These are phyloP conservation scores for Calonectria pauciramosa DNA, from an alignment of 2,329 filamentous ascomycete species.

Conservation along the genomic window DNA sequence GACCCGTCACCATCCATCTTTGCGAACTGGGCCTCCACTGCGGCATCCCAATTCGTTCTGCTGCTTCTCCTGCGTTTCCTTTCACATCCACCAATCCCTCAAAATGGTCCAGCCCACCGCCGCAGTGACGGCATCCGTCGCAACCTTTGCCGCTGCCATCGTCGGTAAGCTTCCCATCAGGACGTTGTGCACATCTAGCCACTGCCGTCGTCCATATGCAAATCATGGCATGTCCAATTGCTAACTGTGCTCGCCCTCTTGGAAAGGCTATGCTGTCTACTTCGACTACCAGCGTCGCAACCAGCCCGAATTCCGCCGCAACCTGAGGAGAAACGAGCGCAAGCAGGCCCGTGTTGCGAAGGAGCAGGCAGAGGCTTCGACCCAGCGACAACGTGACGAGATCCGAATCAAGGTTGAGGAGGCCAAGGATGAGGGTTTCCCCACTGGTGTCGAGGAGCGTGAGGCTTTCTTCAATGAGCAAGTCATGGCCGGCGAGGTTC, in stretches of 20 bases:
- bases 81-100: slow-evolving; percentile 35
- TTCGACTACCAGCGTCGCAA: slow-evolving; percentile 77
- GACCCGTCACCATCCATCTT: slow-evolving; percentile 22
- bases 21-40: slow-evolving; percentile 24
- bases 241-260: slow-evolving; percentile 32
- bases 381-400: slow-evolving; percentile 76
- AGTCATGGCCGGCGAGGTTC: slow-evolving; percentile 87
- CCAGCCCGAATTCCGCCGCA: slow-evolving; percentile 75
- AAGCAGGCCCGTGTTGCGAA: slow-evolving; percentile 79
- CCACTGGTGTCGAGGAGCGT: slow-evolving; percentile 89
- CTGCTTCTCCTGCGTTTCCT: slow-evolving; percentile 28
- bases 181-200: slow-evolving; percentile 7
- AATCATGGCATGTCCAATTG: slow-evolving; percentile 1
- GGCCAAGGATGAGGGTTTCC: slow-evolving; percentile 93
- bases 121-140: slow-evolving; percentile 72
- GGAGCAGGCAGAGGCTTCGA: slow-evolving; percentile 77
- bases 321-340: slow-evolving; percentile 82
- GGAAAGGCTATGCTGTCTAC: slow-evolving; percentile 74
- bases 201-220: not conserved
- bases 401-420: slow-evolving; percentile 83
- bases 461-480: slow-evolving; percentile 98
- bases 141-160: slow-evolving; percentile 71
- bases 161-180: slow-evolving; percentile 62
- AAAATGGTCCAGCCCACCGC: slow-evolving; percentile 65
- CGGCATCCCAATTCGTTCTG: slow-evolving; percentile 24